Conservation (phyloP, 805 yeast genomes). For the Saccharomycopsis sp. region DNA sequence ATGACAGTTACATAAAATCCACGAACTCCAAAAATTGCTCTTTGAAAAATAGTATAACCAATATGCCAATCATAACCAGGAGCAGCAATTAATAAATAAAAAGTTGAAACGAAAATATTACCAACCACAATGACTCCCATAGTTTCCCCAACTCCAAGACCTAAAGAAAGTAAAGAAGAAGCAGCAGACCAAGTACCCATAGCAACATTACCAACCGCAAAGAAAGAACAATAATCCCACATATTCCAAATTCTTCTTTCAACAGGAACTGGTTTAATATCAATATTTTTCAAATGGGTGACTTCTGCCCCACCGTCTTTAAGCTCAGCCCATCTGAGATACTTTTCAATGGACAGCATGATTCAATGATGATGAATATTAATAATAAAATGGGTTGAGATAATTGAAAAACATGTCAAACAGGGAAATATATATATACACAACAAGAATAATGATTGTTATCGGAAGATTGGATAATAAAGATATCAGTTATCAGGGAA, state of each 20-base stretch:
- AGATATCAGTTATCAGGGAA: too few species aligned
- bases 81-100: conserved; percentile 19
- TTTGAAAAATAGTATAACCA: conserved; percentile 31
- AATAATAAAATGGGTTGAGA: too few species aligned
- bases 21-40: conserved; percentile 25
- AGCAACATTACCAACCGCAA: conserved; percentile 28
- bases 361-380: too few species aligned
- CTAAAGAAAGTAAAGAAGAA: conserved; percentile 22
- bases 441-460: too few species aligned
- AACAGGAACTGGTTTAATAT: conserved; percentile 31
- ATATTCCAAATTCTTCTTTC: conserved; percentile 30
- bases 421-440: too few species aligned
- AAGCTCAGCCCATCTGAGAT: too few species aligned
- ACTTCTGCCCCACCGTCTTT: too few species aligned
- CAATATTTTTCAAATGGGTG: conserved; percentile 18
- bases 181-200: conserved; percentile 30
- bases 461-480: too few species aligned
- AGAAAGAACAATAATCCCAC: conserved; percentile 26
- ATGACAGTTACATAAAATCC: conserved; percentile 21
- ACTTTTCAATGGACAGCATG: too few species aligned
- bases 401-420: too few species aligned
- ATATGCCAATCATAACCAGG: conserved; percentile 31
- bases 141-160: conserved; percentile 21
- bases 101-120: conserved; percentile 20
- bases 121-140: conserved; percentile 25